These are phyloP conservation scores for Blastobotrys malaysiensis DNA, from an alignment of 1,139 yeast species.

Conservation along the genomic window DNA sequence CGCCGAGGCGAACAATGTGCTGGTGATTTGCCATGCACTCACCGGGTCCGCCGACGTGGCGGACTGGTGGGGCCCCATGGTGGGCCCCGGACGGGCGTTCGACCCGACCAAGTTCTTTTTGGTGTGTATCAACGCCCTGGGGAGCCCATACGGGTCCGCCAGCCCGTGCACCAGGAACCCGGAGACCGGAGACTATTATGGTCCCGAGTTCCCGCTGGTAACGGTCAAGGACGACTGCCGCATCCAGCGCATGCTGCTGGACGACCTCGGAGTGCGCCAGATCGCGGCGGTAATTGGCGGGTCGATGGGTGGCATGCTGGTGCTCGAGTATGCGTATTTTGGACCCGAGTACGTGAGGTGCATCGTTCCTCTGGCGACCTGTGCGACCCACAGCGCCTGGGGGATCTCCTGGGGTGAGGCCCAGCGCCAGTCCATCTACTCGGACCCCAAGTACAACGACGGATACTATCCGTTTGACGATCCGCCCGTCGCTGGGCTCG, in stretches of 20 bases:
- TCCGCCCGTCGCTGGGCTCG: constrained; percentile 79
- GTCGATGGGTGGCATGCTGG: constrained; percentile 99
- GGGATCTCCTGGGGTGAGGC: constrained; percentile 99
- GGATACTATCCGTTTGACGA: constrained; percentile 76
- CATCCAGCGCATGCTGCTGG: constrained; percentile 71
- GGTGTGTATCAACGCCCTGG: constrained; percentile 82
- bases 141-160: constrained; percentile 95
- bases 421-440: constrained; percentile 89
- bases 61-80: constrained; percentile 97
- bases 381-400: constrained; percentile 97
- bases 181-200: constrained; percentile 68
- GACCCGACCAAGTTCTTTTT: constrained; percentile 85
- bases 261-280: constrained; percentile 62
- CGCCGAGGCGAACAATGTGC: constrained; percentile 58
- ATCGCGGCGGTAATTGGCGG: constrained; percentile 91
- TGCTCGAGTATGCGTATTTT: constrained; percentile 76
- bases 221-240: constrained; percentile 86
- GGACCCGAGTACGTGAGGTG: constrained; percentile 65
- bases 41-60: constrained; percentile 93
- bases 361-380: constrained; percentile 83
- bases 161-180: constrained; percentile 80
- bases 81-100: constrained; percentile 82
- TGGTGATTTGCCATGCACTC: constrained; percentile 89
- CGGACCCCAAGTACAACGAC: constrained; percentile 86
- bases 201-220: constrained; percentile 91